Conservation (phyloP, 2,329 filamentous ascomycete species). For the Dichotomopilus funicola region DNA sequence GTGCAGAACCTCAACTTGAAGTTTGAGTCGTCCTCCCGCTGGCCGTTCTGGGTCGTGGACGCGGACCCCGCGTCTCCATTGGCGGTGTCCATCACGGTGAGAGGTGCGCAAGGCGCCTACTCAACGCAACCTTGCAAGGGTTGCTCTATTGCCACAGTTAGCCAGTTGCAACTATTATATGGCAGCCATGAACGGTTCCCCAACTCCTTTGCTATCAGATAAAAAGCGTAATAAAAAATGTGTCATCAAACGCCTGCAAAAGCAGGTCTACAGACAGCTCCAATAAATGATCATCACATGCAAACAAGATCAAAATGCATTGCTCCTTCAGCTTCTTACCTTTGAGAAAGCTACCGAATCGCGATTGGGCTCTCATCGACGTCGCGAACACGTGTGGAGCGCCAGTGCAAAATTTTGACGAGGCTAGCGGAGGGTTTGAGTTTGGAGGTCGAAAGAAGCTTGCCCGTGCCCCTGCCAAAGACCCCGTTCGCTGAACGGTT, state of each 20-base stretch:
- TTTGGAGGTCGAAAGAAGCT: no score
- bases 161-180: neutral
- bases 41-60: constrained; percentile 35
- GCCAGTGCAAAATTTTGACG: no score
- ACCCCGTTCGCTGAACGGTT: no score
- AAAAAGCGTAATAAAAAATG: constrained; percentile 33
- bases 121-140: neutral
- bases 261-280: constrained; percentile 59
- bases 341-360: constrained; percentile 1
- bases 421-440: no score
- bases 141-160: constrained; percentile 11
- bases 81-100: constrained; percentile 32
- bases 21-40: constrained; percentile 46
- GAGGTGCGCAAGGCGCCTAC: neutral
- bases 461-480: no score
- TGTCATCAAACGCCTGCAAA: constrained; percentile 43
- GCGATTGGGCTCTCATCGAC: no score
- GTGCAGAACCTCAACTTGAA: constrained; percentile 96
- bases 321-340: constrained; percentile 13
- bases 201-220: constrained; percentile 13
- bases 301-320: neutral
- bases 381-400: no score
- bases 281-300: constrained; percentile 57
- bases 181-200: neutral
- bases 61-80: constrained; percentile 33